Evolutionary conservation across 805 yeast genomes (phyloP).

Genomic region (Millerozyma miso): DNA sequence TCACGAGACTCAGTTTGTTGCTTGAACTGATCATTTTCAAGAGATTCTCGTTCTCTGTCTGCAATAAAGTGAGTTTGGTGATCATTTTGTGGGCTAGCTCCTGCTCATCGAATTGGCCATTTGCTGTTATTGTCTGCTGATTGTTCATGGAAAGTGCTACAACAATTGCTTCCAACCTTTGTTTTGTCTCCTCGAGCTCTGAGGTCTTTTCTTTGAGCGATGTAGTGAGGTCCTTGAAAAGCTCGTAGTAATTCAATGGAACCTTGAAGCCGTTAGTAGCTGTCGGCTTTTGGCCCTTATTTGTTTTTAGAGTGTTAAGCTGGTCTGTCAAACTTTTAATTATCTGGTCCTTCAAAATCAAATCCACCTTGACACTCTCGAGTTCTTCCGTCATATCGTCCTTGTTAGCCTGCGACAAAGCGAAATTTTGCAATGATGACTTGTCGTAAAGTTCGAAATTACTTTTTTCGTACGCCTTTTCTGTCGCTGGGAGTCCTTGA

Average conservation of each 20-base stretch:
- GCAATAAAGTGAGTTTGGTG: constrained; percentile 54
- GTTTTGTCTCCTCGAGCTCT: constrained; percentile 60
- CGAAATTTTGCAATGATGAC: constrained; percentile 8
- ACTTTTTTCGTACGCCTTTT: constrained; percentile 6
- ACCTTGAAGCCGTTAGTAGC: constrained; percentile 21
- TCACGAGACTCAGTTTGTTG: constrained; percentile 65
- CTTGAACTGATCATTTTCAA: constrained; percentile 71
- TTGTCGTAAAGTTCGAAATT: constrained; percentile 7
- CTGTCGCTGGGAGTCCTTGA: constrained; percentile 4
- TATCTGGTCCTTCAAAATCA: constrained; percentile 51
- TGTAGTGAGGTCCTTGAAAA: constrained; percentile 46
- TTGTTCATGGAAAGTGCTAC: constrained; percentile 23
- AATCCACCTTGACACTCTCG: constrained; percentile 44
- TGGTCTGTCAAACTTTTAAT: constrained; percentile 33
- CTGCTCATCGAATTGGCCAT: constrained; percentile 68
- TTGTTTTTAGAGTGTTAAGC: constrained; percentile 16
- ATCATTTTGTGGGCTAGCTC: constrained; percentile 73
- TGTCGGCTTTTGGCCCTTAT: constrained; percentile 11
- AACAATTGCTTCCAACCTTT: constrained; percentile 57
- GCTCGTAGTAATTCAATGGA: constrained; percentile 42
- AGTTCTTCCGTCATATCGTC: constrained; percentile 12
- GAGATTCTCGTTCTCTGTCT: constrained; percentile 66
- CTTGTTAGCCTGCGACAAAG: constrained; percentile 4
- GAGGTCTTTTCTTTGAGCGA: constrained; percentile 42
- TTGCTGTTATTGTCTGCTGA: constrained; percentile 30